Conservation (phyloP, 2,329 filamentous ascomycete species). For the Xylariaceae sp. region DNA sequence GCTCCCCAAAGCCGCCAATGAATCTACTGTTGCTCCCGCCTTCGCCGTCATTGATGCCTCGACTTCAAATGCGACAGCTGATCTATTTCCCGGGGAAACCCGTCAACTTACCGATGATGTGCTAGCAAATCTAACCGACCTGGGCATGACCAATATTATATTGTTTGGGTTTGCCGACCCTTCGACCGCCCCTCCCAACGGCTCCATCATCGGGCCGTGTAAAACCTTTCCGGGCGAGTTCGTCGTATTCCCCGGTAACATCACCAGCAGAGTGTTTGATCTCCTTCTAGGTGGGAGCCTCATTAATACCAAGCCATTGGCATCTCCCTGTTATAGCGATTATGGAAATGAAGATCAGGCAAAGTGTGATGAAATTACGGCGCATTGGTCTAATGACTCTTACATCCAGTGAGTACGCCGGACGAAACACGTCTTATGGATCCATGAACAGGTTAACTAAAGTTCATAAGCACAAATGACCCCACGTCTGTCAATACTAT, state of each 20-base stretch:
- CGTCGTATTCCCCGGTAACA: constrained; percentile 29
- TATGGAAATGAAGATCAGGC: constrained; percentile 30
- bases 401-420: constrained; percentile 29
- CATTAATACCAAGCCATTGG: constrained; percentile 32
- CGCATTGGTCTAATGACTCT: constrained; percentile 33
- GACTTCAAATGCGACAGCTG: constrained; percentile 33
- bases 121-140: constrained; percentile 31
- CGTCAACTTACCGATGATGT: constrained; percentile 31
- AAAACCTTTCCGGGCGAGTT: constrained; percentile 34
- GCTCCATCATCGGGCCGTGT: constrained; percentile 26
- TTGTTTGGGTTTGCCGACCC: constrained; percentile 31
- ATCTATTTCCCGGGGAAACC: constrained; percentile 33
- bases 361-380: constrained; percentile 31
- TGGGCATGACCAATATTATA: constrained; percentile 30
- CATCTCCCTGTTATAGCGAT: constrained; percentile 34
- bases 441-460: constrained; percentile 1
- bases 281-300: constrained; percentile 33
- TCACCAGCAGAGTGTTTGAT: constrained; percentile 31
- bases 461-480: constrained; percentile 28
- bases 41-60: constrained; percentile 28
- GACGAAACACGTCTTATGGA: background rate
- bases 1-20: constrained; percentile 28
- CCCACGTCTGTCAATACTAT: constrained; percentile 36
- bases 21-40: constrained; percentile 29
- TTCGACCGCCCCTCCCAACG: constrained; percentile 15